Evolutionary conservation across 495 filamentous ascomycete genomes (phyloP).

Genomic region (Hypoxylon intermedium): DNA sequence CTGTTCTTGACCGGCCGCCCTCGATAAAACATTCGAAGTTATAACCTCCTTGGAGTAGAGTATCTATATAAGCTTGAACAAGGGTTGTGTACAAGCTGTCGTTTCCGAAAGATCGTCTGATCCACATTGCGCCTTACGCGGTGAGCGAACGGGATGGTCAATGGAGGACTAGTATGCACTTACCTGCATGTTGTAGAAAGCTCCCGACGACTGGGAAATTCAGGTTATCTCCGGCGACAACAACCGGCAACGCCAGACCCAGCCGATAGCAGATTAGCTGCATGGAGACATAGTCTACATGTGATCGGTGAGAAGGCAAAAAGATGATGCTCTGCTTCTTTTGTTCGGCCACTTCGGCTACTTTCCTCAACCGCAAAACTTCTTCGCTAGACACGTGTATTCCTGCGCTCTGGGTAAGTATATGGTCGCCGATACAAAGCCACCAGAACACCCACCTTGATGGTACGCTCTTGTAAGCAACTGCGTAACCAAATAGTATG

Average conservation of each 20-base stretch:
- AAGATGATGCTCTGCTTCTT: slow-evolving; percentile 97
- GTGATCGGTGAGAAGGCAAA: slow-evolving; percentile 89
- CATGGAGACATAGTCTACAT: slow-evolving; percentile 93
- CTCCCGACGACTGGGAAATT: slow-evolving; percentile 90
- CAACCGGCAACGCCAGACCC: slow-evolving; percentile 85
- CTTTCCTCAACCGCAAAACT: slow-evolving; percentile 77
- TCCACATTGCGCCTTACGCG: slow-evolving; percentile 85
- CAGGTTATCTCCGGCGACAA: slow-evolving; percentile 94
- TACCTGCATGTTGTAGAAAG: slow-evolving; percentile 91
- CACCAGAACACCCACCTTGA: slow-evolving; percentile 62
- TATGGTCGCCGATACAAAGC: background rate
- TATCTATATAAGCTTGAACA: slow-evolving; percentile 95
- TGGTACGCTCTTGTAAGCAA: slow-evolving; percentile 92
- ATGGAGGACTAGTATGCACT: slow-evolving; percentile 23
- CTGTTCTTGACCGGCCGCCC: slow-evolving; percentile 88
- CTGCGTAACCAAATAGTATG: slow-evolving; percentile 89
- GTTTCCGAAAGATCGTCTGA: slow-evolving; percentile 89
- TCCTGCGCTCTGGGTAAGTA: slow-evolving; percentile 26
- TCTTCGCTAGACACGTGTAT: slow-evolving; percentile 97
- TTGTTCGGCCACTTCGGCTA: slow-evolving; percentile 79
- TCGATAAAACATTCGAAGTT: slow-evolving; percentile 98
- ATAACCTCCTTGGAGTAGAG: slow-evolving; percentile 83
- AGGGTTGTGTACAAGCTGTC: slow-evolving; percentile 88
- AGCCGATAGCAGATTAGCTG: slow-evolving; percentile 95
- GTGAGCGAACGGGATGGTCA: slow-evolving; percentile 1